A percentile compares a stretch with the other conserved stretches of the same genome.
phyloP scores from a whole-genome alignment of 805 yeast species.

The Candida jianshihensis region DNA sequence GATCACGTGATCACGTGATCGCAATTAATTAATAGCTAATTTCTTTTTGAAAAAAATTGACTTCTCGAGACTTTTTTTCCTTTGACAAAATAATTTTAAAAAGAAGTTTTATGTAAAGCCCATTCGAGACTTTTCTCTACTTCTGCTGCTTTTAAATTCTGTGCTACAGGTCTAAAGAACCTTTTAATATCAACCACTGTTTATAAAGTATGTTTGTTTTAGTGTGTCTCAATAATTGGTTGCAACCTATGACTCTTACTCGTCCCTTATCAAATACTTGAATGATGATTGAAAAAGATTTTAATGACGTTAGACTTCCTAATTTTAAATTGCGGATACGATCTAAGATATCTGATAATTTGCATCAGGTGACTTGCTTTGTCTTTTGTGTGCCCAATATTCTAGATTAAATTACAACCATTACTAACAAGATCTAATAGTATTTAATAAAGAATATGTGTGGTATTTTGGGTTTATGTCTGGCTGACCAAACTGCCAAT shows the following conservation, averaged over 20 bases:
- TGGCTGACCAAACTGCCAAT: slow-evolving; percentile 62
- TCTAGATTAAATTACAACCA: too few relatives aligned
- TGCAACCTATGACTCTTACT: too few relatives aligned
- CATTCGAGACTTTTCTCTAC: neutral
- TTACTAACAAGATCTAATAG: slow-evolving; percentile 5
- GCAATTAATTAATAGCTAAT: too few relatives aligned
- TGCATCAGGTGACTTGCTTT: too few relatives aligned
- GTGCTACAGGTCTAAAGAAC: neutral
- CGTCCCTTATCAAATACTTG: neutral
- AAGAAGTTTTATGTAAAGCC: neutral
- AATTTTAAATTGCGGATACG: slow-evolving; percentile 20
- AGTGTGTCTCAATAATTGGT: too few relatives aligned
- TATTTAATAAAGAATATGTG: too few relatives aligned
- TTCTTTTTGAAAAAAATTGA: neutral
- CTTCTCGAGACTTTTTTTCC: neutral
- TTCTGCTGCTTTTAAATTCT: neutral
- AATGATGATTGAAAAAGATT: slow-evolving; percentile 18
- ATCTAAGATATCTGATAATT: slow-evolving; percentile 18
- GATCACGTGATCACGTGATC: too few relatives aligned
- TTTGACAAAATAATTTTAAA: neutral
- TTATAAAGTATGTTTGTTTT: too few relatives aligned
- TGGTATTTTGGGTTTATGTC: slow-evolving; percentile 85
- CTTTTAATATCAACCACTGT: neutral
- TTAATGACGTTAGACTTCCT: slow-evolving; percentile 28
- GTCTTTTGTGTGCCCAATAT: too few relatives aligned